Conservation (phyloP, 192 early-diverging fungal genomes). For the Coemansia sp. region DNA sequence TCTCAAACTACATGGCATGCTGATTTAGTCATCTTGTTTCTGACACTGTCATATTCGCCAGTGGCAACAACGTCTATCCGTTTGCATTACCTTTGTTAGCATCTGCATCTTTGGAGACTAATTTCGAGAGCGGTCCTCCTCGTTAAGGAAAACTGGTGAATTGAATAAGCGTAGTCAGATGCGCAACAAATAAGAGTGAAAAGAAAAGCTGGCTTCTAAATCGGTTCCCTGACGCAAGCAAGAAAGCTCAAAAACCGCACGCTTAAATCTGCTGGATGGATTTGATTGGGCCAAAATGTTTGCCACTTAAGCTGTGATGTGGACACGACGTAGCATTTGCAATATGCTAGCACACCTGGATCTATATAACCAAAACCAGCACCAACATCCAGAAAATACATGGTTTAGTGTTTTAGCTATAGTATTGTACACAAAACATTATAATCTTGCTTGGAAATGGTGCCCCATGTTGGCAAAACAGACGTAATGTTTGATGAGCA, state of each 20-base stretch:
- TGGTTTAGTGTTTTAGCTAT: background rate
- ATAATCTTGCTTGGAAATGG: background rate
- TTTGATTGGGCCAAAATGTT: constrained; percentile 1
- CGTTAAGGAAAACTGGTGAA: background rate
- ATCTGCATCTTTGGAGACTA: constrained; percentile 16
- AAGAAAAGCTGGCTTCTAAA: background rate
- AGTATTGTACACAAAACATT: background rate
- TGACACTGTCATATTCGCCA: background rate
- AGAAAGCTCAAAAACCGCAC: background rate
- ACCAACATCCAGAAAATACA: background rate
- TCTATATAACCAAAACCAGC: too few species aligned
- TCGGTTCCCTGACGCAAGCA: background rate
- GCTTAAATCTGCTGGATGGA: constrained; percentile 1
- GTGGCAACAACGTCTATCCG: background rate
- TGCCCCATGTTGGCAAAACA: background rate
- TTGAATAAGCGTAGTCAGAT: background rate
- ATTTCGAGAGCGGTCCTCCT: constrained; percentile 2
- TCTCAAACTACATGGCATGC: constrained; percentile 5
- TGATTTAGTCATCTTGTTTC: background rate
- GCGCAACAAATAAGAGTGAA: background rate
- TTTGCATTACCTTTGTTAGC: constrained; percentile 38
- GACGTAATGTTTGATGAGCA: background rate
- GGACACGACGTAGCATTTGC: background rate
- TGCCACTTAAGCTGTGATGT: background rate
- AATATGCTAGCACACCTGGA: too few species aligned